phyloP scores from a whole-genome alignment of 495 filamentous ascomycete species.

The Hyaloscypha bicolor region DNA sequence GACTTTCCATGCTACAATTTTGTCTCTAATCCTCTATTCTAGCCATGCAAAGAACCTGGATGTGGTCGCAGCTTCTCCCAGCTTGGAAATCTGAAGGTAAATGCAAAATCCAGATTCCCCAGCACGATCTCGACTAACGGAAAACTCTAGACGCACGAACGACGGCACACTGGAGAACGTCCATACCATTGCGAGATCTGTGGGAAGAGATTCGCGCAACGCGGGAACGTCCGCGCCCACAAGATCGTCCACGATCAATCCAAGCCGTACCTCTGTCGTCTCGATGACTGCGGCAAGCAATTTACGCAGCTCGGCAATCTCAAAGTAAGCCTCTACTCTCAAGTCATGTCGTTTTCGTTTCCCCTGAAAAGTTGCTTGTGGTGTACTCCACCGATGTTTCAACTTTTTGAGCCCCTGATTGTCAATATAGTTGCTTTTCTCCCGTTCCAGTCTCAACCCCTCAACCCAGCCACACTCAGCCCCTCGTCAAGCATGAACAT shows the following conservation, averaged over 20 bases:
- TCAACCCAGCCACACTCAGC: conserved; percentile 10
- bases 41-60: conserved; percentile 73
- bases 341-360: conserved; percentile 6
- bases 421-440: conserved; percentile 8
- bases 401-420: conserved; percentile 9
- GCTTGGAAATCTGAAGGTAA: conserved; percentile 84
- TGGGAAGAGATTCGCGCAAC: conserved; percentile 79
- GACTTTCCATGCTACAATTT: background rate
- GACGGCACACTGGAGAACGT: conserved; percentile 84
- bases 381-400: conserved; percentile 17
- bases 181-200: conserved; percentile 85
- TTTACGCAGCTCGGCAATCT: conserved; percentile 90
- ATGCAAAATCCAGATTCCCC: conserved; percentile 21
- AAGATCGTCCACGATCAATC: conserved; percentile 75
- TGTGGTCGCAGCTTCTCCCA: conserved; percentile 87
- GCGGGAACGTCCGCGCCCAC: conserved; percentile 86
- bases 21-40: conserved; percentile 2
- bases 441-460: conserved; percentile 10
- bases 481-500: background rate
- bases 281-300: conserved; percentile 81
- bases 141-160: conserved; percentile 70
- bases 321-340: conserved; percentile 58
- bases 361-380: background rate
- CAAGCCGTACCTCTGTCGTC: conserved; percentile 78
- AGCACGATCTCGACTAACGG: conserved; percentile 16